Conservation (phyloP, 2,329 filamentous ascomycete genomes). For the Alternaria sp. region DNA sequence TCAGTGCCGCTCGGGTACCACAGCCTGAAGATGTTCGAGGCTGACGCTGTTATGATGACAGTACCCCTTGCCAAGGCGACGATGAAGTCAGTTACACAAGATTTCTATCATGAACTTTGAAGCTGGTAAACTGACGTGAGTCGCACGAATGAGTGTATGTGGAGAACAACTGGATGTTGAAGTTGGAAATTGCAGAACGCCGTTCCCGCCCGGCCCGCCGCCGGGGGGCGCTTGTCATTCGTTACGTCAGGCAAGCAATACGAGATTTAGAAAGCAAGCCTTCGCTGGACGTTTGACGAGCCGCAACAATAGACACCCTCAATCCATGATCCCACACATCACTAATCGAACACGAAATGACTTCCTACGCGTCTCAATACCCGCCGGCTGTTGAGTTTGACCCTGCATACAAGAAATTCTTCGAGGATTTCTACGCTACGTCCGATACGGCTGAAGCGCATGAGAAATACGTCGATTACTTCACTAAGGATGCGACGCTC, state of each 20-base stretch:
- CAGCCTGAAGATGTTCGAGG: background rate
- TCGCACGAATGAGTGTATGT: background rate
- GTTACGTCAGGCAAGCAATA: constrained; percentile 16
- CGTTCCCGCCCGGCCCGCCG: constrained; percentile 18
- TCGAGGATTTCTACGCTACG: constrained; percentile 57
- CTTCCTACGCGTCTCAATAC: constrained; percentile 47
- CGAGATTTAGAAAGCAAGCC: background rate
- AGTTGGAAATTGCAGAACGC: constrained; percentile 6
- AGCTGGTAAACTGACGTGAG: background rate
- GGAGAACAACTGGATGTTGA: constrained; percentile 1
- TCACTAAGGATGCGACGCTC: constrained; percentile 60
- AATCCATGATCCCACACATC: constrained; percentile 1
- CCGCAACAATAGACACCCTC: background rate
- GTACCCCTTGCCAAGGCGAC: background rate
- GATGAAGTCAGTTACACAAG: background rate
- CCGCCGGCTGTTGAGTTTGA: constrained; percentile 50
- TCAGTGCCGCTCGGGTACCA: constrained; percentile 8
- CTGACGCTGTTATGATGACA: background rate
- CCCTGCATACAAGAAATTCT: constrained; percentile 55
- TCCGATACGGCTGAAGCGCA: constrained; percentile 60
- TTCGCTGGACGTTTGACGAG: constrained; percentile 13
- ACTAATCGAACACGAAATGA: constrained; percentile 28
- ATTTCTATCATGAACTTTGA: background rate
- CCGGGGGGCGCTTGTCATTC: background rate
- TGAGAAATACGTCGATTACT: constrained; percentile 58